Conservation (phyloP, 352 stramenopile species). For the Phytopythium helicoides region DNA sequence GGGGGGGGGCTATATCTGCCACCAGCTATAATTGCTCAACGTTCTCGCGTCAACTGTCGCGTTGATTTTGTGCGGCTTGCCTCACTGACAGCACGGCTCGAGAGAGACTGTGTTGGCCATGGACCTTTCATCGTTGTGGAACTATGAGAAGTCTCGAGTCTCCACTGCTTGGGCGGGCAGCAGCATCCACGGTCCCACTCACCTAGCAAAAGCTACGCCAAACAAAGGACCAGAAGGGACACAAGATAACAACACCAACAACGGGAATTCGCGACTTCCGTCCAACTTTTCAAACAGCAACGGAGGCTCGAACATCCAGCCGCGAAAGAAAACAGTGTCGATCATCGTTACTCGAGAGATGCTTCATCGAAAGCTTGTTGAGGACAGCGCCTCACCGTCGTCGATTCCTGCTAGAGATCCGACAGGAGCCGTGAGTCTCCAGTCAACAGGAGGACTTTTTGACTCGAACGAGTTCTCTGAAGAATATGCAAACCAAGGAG, state of each 20-base stretch:
- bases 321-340: constrained; percentile 7
- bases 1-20: no score
- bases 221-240: no score
- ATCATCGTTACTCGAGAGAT: neutral
- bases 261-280: constrained; percentile 9
- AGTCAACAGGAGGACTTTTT: constrained; percentile 10
- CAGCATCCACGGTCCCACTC: neutral
- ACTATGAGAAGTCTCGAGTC: constrained; percentile 44
- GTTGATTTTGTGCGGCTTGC: no score
- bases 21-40: no score
- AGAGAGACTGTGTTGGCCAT: constrained; percentile 12
- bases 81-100: no score
- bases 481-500: constrained; percentile 52
- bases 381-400: constrained; percentile 27
- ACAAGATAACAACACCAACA: neutral
- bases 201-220: no score
- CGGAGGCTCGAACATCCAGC: neutral
- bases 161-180: constrained; percentile 6
- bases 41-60: no score
- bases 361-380: constrained; percentile 22
- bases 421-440: neutral
- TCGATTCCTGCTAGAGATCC: neutral
- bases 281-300: neutral
- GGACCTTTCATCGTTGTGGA: constrained; percentile 56
- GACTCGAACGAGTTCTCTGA: constrained; percentile 61